phyloP scores from a whole-genome alignment of 2,329 filamentous ascomycete genomes.

The Emergomyces pasteurianus region DNA sequence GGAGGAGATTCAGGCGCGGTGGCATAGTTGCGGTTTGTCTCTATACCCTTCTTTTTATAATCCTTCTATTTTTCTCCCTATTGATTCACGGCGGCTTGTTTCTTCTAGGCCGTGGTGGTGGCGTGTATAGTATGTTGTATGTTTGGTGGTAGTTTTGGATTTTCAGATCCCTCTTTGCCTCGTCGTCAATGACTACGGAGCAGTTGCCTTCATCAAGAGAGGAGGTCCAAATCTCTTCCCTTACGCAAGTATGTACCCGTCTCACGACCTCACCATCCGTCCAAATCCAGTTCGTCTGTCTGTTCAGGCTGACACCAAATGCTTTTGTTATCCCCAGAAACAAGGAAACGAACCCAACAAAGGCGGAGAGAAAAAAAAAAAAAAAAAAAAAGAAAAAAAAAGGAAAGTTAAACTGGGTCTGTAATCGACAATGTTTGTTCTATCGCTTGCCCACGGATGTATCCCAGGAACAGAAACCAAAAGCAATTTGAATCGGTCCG shows the following conservation, averaged over 20 bases:
- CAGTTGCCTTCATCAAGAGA: too few relatives aligned
- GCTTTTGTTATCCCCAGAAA: background rate
- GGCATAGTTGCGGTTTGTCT: constrained; percentile 35
- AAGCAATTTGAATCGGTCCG: background rate
- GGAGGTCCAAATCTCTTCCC: background rate
- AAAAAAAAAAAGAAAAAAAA: background rate
- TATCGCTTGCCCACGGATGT: background rate
- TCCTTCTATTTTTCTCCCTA: background rate
- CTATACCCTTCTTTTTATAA: background rate
- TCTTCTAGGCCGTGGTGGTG: background rate
- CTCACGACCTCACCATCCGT: background rate
- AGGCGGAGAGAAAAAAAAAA: background rate
- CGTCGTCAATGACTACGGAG: too few relatives aligned
- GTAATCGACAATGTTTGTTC: background rate
- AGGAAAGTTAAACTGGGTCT: too few relatives aligned
- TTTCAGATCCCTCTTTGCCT: too few relatives aligned
- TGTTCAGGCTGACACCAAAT: background rate
- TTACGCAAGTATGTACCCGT: background rate
- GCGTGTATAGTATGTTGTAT: background rate
- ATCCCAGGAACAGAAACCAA: background rate
- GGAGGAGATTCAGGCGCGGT: constrained; percentile 36
- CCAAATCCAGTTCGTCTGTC: background rate
- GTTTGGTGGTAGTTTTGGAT: background rate
- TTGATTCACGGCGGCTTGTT: background rate
- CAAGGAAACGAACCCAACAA: background rate